phyloP scores from a whole-genome alignment of 2,329 filamentous ascomycete species.

The Endoconidiophora laricicola region DNA sequence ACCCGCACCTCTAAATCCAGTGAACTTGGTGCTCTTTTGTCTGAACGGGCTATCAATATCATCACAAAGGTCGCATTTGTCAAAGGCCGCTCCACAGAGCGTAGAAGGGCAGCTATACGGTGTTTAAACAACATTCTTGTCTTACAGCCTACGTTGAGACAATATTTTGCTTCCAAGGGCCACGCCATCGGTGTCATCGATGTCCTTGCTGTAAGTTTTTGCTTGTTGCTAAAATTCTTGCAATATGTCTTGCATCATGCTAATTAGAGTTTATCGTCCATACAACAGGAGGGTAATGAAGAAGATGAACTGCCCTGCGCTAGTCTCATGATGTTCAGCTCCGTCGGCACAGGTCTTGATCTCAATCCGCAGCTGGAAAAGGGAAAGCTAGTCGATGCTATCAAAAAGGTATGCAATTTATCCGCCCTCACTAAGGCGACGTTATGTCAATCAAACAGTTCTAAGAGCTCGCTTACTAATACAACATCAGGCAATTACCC shows the following conservation, averaged over 20 bases:
- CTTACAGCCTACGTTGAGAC: constrained; percentile 12
- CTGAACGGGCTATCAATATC: constrained; percentile 6
- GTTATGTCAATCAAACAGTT: neutral
- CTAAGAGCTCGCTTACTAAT: constrained; percentile 1
- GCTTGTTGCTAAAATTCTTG: neutral
- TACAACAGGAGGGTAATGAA: constrained; percentile 11
- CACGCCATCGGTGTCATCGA: constrained; percentile 11
- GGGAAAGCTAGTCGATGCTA: constrained; percentile 14
- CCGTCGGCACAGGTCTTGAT: constrained; percentile 12
- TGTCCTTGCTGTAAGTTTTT: constrained; percentile 6
- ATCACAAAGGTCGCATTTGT: constrained; percentile 11
- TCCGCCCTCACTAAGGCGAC: neutral
- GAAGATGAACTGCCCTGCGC: constrained; percentile 14
- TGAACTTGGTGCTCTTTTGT: constrained; percentile 5
- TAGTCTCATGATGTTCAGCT: constrained; percentile 14
- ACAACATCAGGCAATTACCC: constrained; percentile 11
- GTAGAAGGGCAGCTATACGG: constrained; percentile 7
- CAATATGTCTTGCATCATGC: neutral
- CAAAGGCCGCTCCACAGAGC: constrained; percentile 8
- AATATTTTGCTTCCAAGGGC: constrained; percentile 13
- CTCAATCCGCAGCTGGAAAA: constrained; percentile 28
- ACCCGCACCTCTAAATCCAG: constrained; percentile 7
- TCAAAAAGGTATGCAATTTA: constrained; percentile 12
- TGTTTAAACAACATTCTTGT: constrained; percentile 14
- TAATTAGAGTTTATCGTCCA: neutral